Percentiles rank a stretch among this genome's conserved stretches.
phyloP scores from a whole-genome alignment of 192 early-diverging fungal genomes.

The Gaertneriomyces sp. region DNA sequence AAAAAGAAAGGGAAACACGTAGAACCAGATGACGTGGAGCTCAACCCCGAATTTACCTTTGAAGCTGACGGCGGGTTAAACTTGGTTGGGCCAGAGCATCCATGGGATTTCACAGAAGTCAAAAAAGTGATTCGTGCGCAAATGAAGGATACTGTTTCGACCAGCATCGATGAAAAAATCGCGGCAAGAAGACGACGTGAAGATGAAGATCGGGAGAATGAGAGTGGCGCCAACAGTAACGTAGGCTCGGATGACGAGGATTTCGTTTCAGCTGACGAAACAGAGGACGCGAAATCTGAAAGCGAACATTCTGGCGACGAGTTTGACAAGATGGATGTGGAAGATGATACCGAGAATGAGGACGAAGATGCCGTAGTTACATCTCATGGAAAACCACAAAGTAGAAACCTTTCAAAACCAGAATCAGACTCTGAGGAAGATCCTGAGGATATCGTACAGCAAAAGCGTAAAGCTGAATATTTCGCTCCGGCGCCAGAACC shows the following conservation, averaged over 20 bases:
- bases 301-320: constrained; percentile 23
- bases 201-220: constrained; percentile 18
- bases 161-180: constrained; percentile 34
- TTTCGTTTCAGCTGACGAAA: not conserved
- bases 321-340: constrained; percentile 11
- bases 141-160: constrained; percentile 13
- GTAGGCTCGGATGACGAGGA: constrained; percentile 15
- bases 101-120: constrained; percentile 80
- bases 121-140: constrained; percentile 66
- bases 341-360: constrained; percentile 17
- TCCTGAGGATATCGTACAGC: constrained; percentile 30
- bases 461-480: constrained; percentile 47
- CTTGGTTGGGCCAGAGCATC: constrained; percentile 52
- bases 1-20: not conserved
- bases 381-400: not conserved
- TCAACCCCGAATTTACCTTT: constrained; percentile 75
- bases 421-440: constrained; percentile 10
- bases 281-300: not conserved
- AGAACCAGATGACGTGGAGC: constrained; percentile 37
- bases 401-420: not conserved
- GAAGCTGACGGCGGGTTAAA: constrained; percentile 67
- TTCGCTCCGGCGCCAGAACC: constrained; percentile 39
- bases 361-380: constrained; percentile 29
- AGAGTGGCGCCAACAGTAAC: constrained; percentile 5
- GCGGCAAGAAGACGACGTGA: constrained; percentile 11